These are phyloP conservation scores for Boletus rubropictus DNA, from an alignment of 768 basidiomycete species.

Conservation along the genomic window DNA sequence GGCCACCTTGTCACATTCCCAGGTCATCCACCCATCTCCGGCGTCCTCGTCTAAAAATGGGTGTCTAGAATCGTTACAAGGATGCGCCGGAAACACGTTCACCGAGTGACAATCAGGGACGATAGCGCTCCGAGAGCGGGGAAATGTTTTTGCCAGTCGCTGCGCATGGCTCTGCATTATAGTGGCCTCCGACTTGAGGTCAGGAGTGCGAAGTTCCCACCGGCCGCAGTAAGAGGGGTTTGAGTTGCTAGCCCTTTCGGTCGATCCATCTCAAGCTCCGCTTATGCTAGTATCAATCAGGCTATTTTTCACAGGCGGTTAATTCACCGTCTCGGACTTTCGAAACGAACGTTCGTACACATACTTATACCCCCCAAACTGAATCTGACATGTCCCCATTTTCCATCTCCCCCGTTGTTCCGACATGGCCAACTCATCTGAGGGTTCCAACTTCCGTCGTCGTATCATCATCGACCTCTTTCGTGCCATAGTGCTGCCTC, in stretches of 20 bases:
- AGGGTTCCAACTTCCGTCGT: conserved; percentile 36
- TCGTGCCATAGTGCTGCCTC: conserved; percentile 38
- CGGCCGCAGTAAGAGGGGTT: not conserved
- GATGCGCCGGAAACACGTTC: too few relatives aligned
- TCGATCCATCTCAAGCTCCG: conserved; percentile 12
- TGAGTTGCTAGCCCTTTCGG: not conserved
- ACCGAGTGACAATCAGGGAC: too few relatives aligned
- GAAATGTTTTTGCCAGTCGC: not conserved
- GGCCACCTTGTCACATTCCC: not conserved
- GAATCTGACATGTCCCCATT: conserved; percentile 5
- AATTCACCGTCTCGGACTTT: not conserved
- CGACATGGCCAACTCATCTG: conserved; percentile 3
- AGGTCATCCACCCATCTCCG: too few relatives aligned
- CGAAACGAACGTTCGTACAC: conserved; percentile 8
- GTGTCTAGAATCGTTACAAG: too few relatives aligned
- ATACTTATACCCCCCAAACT: conserved; percentile 9
- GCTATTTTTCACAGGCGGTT: conserved; percentile 13
- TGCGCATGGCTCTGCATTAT: too few relatives aligned
- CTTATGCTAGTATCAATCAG: conserved; percentile 6
- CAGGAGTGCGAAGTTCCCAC: conserved; percentile 6
- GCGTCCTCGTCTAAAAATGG: not conserved
- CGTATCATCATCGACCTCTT: conserved; percentile 46
- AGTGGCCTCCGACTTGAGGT: too few relatives aligned
- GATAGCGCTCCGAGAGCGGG: too few relatives aligned
- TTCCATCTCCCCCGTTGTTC: not conserved